Evolutionary conservation across 352 stramenopile genomes (phyloP), one percentile per base, ranked within the genome.

Genomic region (Phytophthora idaei): DNA sequence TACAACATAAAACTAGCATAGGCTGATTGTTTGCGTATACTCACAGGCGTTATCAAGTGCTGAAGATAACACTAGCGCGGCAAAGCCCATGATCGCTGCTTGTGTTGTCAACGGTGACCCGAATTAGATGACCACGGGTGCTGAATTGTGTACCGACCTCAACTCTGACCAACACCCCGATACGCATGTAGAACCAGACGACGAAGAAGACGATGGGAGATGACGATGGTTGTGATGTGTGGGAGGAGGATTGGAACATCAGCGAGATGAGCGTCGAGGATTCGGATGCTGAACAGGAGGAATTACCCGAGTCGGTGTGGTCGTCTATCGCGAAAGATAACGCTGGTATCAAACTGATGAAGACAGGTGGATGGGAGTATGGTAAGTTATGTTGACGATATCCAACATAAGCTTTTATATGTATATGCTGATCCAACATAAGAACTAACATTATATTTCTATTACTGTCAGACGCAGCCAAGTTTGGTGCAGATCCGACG

Each of bases 371-470:
- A 3, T 51, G 45, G 44, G 41, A 49, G 29, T 31, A 49, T 49
- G 42, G 42, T 29, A 49, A 9, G 42, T 49, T 49, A 49, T 14
- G 39, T 21, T 45, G 39, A 27, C 34, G 3, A 32, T 32, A 17
- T 51, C 28, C 25, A 51, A 51, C 45, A 15, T 51, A 51, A 51
- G 45, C 34, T 39, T 9, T 39, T 39, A 12, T 12, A 39, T 17
- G 10, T 2, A 49, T 25, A 32, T 51, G 45, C 5, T 9, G 5
- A 8, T n/a, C 21, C 17, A 51, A 51, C 45, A n/a, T 51, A 51
- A 31, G 0, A 11, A 34, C 5, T 8, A 12, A 51, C 25, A 51
- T 51, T 34, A 31, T 49, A n/a, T 31, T 27, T 4, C 11, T 27
- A 21, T 49, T 27, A n/a, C 42, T 28, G 2, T 11, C 21, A 49